A percentile compares a stretch with the other conserved stretches of the same genome.
phyloP scores from a whole-genome alignment of 345 rosid species.

The Cochlearia excelsa region DNA sequence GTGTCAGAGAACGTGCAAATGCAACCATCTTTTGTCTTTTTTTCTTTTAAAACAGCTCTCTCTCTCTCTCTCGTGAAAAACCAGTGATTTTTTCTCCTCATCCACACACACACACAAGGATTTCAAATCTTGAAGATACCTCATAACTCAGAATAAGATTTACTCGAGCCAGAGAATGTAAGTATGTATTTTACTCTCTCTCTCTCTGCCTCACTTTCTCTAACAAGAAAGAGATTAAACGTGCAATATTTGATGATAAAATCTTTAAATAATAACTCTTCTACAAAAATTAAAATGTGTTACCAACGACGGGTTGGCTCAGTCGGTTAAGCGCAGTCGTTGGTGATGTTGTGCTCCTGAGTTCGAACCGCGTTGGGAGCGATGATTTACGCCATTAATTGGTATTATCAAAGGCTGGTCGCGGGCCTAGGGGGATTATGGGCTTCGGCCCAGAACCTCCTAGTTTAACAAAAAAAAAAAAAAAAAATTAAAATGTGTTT shows the following conservation, averaged over 20 bases:
- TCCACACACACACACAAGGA: conserved; percentile 23
- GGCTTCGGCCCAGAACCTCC: no score
- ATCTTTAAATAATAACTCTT: conserved; percentile 16
- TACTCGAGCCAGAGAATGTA: neutral
- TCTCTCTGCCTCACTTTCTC: conserved; percentile 2
- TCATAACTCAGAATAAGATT: conserved; percentile 15
- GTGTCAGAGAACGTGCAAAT: conserved; percentile 42
- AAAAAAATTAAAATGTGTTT: neutral
- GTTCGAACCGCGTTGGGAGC: no score
- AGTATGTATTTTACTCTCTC: conserved; percentile 16
- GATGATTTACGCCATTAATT: no score
- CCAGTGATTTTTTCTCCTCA: conserved; percentile 32
- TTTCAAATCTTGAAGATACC: conserved; percentile 31
- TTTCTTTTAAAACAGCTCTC: conserved; percentile 22
- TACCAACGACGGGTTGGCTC: no score
- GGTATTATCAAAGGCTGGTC: no score
- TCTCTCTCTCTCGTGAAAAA: conserved; percentile 26
- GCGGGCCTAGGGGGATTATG: no score
- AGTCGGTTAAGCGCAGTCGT: no score
- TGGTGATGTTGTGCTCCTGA: no score
- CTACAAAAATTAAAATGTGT: neutral
- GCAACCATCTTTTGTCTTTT: conserved; percentile 29
- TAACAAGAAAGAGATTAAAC: conserved; percentile 11
- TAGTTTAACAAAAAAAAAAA: no score
- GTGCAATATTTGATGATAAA: conserved; percentile 4